Percentiles rank a stretch among this genome's conserved stretches.
Conservation (phyloP, 164 flowering plant species). For the Taxillus chinensis region DNA sequence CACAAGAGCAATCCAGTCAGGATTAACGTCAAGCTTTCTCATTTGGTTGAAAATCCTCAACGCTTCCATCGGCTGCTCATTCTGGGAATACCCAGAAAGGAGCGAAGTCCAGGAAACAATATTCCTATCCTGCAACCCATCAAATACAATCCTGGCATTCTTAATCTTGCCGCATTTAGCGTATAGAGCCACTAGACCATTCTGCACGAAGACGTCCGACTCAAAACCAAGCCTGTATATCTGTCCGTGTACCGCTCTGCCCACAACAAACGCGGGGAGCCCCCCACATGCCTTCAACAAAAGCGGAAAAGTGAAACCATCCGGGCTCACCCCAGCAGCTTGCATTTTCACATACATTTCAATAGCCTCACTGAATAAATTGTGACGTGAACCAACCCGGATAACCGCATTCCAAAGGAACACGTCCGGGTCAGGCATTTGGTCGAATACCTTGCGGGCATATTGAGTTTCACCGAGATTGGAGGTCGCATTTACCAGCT, state of each 20-base stretch:
- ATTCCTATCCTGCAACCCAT: constrained; percentile 21
- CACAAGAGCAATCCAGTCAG: constrained; percentile 51
- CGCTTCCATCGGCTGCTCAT: constrained; percentile 45
- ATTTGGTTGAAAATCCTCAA: constrained; percentile 33
- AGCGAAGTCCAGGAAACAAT: constrained; percentile 56
- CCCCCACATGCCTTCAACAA: constrained; percentile 47
- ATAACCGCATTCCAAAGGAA: constrained; percentile 76
- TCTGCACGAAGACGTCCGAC: constrained; percentile 39
- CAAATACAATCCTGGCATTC: constrained; percentile 32
- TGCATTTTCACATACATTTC: constrained; percentile 53
- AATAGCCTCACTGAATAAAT: constrained; percentile 30
- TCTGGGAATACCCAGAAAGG: constrained; percentile 47
- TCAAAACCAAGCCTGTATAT: constrained; percentile 32
- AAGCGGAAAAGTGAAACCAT: constrained; percentile 35
- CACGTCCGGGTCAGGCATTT: constrained; percentile 47
- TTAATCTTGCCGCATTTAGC: constrained; percentile 31
- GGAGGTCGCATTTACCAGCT: constrained; percentile 17
- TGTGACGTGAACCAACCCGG: constrained; percentile 37
- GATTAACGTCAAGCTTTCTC: constrained; percentile 29
- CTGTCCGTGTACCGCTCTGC: constrained; percentile 40
- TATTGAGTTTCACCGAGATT: constrained; percentile 19
- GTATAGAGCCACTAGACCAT: constrained; percentile 47
- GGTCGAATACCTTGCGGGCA: constrained; percentile 57
- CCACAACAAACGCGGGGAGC: constrained; percentile 12
- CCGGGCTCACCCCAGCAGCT: constrained; percentile 24